Conservation (phyloP, 345 rosid species). For the Lumnitzera racemosa region DNA sequence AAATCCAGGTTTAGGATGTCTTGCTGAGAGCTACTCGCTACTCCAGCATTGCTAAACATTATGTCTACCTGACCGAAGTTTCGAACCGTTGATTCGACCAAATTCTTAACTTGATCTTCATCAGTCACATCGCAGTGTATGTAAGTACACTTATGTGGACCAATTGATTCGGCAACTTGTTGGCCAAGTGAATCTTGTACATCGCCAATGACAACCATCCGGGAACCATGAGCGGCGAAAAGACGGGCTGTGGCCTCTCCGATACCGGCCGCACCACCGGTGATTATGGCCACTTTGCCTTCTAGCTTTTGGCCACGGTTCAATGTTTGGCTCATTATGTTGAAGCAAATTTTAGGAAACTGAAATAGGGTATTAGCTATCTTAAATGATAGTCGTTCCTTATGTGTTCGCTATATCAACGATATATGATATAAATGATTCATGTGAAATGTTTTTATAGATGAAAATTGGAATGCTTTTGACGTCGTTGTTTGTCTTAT, state of each 20-base stretch:
- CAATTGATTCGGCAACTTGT: constrained; percentile 12
- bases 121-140: constrained; percentile 20
- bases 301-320: constrained; percentile 4
- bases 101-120: constrained; percentile 17
- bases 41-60: constrained; percentile 9
- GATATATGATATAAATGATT: no score
- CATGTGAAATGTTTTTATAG: no score
- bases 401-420: no score
- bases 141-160: constrained; percentile 6
- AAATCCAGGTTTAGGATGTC: background rate
- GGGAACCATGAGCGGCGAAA: constrained; percentile 11
- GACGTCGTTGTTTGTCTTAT: no score
- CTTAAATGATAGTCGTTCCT: no score
- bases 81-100: constrained; percentile 12
- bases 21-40: no score
- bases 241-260: constrained; percentile 11
- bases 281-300: constrained; percentile 20
- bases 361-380: no score
- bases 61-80: constrained; percentile 18
- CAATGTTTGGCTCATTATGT: no score
- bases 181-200: background rate
- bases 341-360: no score
- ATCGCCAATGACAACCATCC: constrained; percentile 17
- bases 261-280: constrained; percentile 19
- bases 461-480: no score